Base-by-base conservation (phyloP, 2,329 filamentous ascomycete genomes). In the Ascochyta rabiei region DNA sequence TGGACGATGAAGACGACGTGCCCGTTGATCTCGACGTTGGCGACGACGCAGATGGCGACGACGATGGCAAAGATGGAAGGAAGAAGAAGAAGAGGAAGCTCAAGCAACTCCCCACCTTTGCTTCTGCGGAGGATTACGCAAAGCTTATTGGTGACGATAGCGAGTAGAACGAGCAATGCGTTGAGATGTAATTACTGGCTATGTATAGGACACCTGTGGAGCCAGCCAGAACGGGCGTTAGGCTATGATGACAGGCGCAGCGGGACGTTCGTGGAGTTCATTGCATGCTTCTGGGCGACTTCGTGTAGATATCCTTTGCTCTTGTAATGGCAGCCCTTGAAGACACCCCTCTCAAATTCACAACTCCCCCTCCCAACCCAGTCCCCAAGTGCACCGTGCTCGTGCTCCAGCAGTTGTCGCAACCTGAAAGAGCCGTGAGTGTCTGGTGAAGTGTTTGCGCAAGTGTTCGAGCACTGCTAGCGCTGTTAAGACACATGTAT, bases 81-180 rank as follows among this genome's bases (percentile, higher is more conserved):
- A 82, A 81, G 65, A 83, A 85, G 72, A 90, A 89, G 79, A 88
- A 84, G 79, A 91, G 88, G 82, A 91, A 91, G 79, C 81, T 98
- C 75, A 96, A 92, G 83, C 86, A 86, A 61, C 80, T 99, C 64
- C 95, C 95, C 6, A 96, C 87, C 31, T 99, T 99, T 79, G 95
- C 96, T 18, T 96, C 91, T 28, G 89, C 84, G 28, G 95, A 98
- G 49, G 95, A 98, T 73, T 99, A 98, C 75, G 93, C 92, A 15
- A 89, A 89, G 67, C 82, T 96, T 78, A 77, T 96, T 73, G 90
- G 82, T 4, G 84, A 86, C 60, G 67, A 69, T 51, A 70, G 66
- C 61, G 67, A 69, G 60, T 70, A 66, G 40, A 5, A 30, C 24
- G 39, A 18, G 13, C n/a, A 19, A 28, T 24, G 24, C n/a, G 39